Evolutionary conservation across 352 stramenopile species (phyloP), one percentile per base, ranked within the genome.

Genomic region (Pythium aphanidermatum): DNA sequence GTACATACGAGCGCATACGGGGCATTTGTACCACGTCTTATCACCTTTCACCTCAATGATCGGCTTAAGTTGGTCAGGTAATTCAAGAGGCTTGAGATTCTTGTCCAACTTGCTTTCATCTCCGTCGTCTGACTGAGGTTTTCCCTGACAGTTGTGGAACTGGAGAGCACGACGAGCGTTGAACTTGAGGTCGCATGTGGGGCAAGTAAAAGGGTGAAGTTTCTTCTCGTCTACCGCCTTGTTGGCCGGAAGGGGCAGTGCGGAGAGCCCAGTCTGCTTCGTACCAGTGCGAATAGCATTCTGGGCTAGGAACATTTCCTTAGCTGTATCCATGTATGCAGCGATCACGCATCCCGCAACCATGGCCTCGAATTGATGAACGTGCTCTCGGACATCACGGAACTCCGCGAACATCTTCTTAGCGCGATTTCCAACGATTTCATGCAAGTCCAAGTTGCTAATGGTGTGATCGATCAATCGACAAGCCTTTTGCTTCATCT

Each of bases 321-420:
- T 92, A 7, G 77, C 70, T 7, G 82, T 92, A 38, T 88, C 80
- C 68, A 92, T 77, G 57, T 88, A 94, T 29, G 82, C 69, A 17
- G 80, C 82, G 35, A 96, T 92, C 11, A 95, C 75, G 46, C 85
- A 96, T 10, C 82, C 85, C 23, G 85, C 83, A 16, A 94, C 78
- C 65, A 97, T 89, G 20, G 77, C 86, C 51, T 98, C 92, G 47
- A 97, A 97, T 59, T 97, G 85, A 44, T 98, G 95, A 14, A 98
- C 84, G 43, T 97, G 82, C 61, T 98, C 95, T 37, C 88, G 81
- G 56, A 98, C 84, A 43, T 98, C 92, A 67, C 95, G 90, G 74
- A 98, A 98, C 47, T 95, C 87, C 29, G 95, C 93, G 77, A 98
- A 98, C 58, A 98, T 86, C 63, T 97, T 96, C 63, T 98, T 97